Conservation (phyloP, 2,329 filamentous ascomycete species). For the Nigrograna mackinnonii region DNA sequence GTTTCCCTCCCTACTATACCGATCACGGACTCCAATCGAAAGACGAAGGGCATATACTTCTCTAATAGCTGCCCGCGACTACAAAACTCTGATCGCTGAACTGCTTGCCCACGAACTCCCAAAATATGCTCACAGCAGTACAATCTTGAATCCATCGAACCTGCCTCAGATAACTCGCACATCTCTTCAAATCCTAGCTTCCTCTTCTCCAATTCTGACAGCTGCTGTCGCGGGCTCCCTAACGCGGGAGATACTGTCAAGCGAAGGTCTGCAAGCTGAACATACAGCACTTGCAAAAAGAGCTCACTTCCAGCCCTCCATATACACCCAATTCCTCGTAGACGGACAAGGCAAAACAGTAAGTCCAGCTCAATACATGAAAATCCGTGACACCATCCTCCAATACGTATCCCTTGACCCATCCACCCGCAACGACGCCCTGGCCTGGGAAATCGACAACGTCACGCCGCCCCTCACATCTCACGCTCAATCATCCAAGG, state of each 20-base stretch:
- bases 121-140: too few species aligned
- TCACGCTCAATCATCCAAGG: conserved; percentile 6
- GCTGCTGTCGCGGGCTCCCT: conserved; percentile 30
- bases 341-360: conserved; percentile 22
- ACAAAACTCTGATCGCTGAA: too few species aligned
- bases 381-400: conserved; percentile 17
- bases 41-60: too few species aligned
- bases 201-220: conserved; percentile 21
- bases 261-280: conserved; percentile 18
- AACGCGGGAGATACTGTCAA: conserved; percentile 12
- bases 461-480: conserved; percentile 10
- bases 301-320: conserved; percentile 26
- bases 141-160: too few species aligned
- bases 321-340: conserved; percentile 30
- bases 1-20: too few species aligned
- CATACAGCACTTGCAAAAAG: conserved; percentile 19
- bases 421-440: conserved; percentile 4
- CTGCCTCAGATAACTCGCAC: too few species aligned
- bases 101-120: too few species aligned
- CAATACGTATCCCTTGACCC: conserved; percentile 19
- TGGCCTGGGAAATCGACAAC: conserved; percentile 23
- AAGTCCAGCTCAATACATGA: conserved; percentile 24
- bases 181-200: conserved; percentile 34
- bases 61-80: too few species aligned
- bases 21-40: too few species aligned